Conservation (phyloP, 495 filamentous ascomycete genomes). For the Arthonia radiata region DNA sequence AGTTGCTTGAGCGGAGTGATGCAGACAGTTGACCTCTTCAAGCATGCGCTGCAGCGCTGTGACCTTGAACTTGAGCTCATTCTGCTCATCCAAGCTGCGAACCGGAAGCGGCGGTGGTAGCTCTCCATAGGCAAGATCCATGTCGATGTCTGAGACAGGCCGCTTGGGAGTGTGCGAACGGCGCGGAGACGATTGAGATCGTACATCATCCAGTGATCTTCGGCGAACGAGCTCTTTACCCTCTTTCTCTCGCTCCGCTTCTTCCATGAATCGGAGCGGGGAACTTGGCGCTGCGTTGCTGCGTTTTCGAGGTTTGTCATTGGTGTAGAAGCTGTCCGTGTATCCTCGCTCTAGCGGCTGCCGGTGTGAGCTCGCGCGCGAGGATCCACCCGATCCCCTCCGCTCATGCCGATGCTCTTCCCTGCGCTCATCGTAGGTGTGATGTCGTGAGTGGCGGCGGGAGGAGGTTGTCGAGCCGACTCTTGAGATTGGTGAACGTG, state of each 20-base stretch:
- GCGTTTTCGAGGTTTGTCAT: constrained; percentile 6
- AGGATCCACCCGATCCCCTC: too few relatives aligned
- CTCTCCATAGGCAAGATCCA: constrained; percentile 68
- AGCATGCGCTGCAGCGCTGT: constrained; percentile 43
- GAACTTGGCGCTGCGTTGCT: constrained; percentile 8
- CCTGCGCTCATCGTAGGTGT: too few relatives aligned
- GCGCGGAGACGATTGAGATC: too few relatives aligned
- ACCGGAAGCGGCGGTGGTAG: constrained; percentile 27
- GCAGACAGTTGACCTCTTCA: constrained; percentile 67
- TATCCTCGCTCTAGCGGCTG: constrained; percentile 13
- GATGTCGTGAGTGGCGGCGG: too few relatives aligned
- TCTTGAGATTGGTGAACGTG: too few relatives aligned
- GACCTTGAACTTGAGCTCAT: constrained; percentile 39
- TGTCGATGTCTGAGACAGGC: constrained; percentile 45
- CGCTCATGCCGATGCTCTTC: too few relatives aligned
- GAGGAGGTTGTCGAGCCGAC: constrained; percentile 22
- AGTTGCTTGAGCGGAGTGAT: constrained; percentile 57
- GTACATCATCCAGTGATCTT: too few relatives aligned
- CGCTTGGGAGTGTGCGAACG: constrained; percentile 15
- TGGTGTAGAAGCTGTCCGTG: constrained; percentile 14
- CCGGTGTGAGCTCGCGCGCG: too few relatives aligned
- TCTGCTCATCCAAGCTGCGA: constrained; percentile 20
- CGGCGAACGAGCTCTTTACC: too few relatives aligned
- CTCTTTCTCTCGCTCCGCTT: too few relatives aligned
- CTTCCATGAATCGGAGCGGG: constrained; percentile 3